These are phyloP conservation scores for Nosema muscidifuracis DNA, from an alignment of 371 early-diverging fungal species.

Conservation along the genomic window DNA sequence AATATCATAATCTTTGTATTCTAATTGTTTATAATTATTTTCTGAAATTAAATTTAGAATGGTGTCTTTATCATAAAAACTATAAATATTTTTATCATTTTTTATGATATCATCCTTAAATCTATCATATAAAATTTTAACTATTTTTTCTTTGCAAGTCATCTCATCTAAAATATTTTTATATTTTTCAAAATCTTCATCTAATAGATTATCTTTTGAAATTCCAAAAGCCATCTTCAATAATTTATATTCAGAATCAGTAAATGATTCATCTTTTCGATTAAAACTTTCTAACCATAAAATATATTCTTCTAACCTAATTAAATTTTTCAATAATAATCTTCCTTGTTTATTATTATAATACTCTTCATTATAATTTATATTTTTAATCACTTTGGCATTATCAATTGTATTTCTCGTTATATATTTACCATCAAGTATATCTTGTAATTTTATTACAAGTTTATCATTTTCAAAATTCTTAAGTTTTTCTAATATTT, in stretches of 20 bases:
- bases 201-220: neutral
- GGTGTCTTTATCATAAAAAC: constrained; percentile 10
- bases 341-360: constrained; percentile 11
- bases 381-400: neutral
- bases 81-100: neutral
- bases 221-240: constrained; percentile 5
- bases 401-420: too few relatives aligned
- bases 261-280: neutral
- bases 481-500: constrained; percentile 8
- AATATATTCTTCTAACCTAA: constrained; percentile 18
- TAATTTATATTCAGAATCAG: neutral
- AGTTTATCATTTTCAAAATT: constrained; percentile 30
- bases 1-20: constrained; percentile 5
- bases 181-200: neutral
- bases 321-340: constrained; percentile 9
- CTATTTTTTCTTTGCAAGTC: neutral
- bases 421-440: neutral
- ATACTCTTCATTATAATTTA: neutral
- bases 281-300: constrained; percentile 10
- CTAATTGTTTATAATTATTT: neutral
- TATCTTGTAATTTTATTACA: neutral
- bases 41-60: constrained; percentile 1
- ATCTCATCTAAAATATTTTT: neutral
- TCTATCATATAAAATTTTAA: neutral
- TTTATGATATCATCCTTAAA: neutral